These are phyloP conservation scores for Candida nitratophila DNA, from an alignment of 805 yeast species.

Conservation along the genomic window DNA sequence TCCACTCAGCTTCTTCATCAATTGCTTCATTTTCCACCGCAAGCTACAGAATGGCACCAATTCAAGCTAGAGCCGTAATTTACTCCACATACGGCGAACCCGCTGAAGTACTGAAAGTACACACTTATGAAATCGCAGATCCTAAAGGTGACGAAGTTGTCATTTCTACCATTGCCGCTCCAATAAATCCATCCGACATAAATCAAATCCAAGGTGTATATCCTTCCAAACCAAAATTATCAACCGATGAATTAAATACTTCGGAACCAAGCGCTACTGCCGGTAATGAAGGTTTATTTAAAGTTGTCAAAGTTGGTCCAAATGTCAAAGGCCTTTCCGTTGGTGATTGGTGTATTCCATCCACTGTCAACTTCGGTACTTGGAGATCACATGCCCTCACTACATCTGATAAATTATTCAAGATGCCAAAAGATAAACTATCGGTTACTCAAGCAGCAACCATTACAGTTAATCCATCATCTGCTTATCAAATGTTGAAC, in stretches of 20 bases:
- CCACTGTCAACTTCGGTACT: slow-evolving; percentile 76
- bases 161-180: slow-evolving; percentile 69
- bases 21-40: slow-evolving; percentile 1
- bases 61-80: slow-evolving; percentile 52
- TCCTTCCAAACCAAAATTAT: slow-evolving; percentile 65
- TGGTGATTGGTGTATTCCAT: slow-evolving; percentile 90
- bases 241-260: slow-evolving; percentile 46
- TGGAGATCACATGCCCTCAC: slow-evolving; percentile 81
- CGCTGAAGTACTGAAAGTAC: slow-evolving; percentile 43
- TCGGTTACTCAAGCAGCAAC: slow-evolving; percentile 71
- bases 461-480: slow-evolving; percentile 83
- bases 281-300: slow-evolving; percentile 92
- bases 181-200: slow-evolving; percentile 86
- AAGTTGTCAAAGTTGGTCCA: slow-evolving; percentile 68
- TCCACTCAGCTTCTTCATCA: background rate
- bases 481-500: slow-evolving; percentile 84
- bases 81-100: slow-evolving; percentile 68
- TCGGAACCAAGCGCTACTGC: slow-evolving; percentile 70
- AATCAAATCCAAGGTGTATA: slow-evolving; percentile 84
- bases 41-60: slow-evolving; percentile 7
- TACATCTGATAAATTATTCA: slow-evolving; percentile 43
- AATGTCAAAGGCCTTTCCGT: slow-evolving; percentile 36
- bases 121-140: slow-evolving; percentile 27
- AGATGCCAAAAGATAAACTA: slow-evolving; percentile 48
- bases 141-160: slow-evolving; percentile 43